Base-by-base conservation (phyloP, 495 filamentous ascomycete genomes). In the Elasticomyces elasticus region DNA sequence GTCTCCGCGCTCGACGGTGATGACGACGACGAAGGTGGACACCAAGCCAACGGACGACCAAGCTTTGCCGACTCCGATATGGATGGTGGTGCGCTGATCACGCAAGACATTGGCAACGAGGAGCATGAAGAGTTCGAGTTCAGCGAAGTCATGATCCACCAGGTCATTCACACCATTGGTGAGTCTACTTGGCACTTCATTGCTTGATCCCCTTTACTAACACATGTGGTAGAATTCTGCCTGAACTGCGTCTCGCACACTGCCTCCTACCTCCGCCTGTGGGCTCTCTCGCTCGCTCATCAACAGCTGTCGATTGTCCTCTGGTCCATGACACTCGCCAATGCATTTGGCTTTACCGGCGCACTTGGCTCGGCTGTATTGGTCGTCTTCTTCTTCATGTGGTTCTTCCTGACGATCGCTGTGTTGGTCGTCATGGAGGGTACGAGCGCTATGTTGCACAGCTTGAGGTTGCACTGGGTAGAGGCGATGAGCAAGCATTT, bases 401-500 rank as follows among this genome's bases (percentile, higher is more conserved):
- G 90, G 87, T 96, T 98, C 65, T 74, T 78, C 58, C 79, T 95
- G 47, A 94, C 84, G 7, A 78, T 87, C 42, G 77, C 78, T 26
- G 85, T 94, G 58, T 75, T 94, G 43, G 80, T 79, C 52, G 73
- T 87, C 49, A 92, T 92, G 86, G 87, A 92, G 64, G 87, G 87
- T 44, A 89, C 85, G 26, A 84, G 81, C 67, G 87, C 87, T 45
- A 90, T 92, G 87, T 78, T 95, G 74, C 94, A 97, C 71, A 89
- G 85, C 55, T 76, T 99, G 60, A 81, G 92, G 75, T 78, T 99
- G 54, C 94, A 96, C 65, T 99, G 92, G 92, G 92, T 99, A 54
- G 92, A 99, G 69, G 89, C 92, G n/a, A 96, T 97, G 81, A 92
- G 88, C 72, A 98, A 98, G 72, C 94, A 96, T 74, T 95, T 96